Evolutionary conservation across 495 filamentous ascomycete genomes (phyloP), one percentile per base, ranked within the genome.

Genomic region (Stereocaulon alpinum): DNA sequence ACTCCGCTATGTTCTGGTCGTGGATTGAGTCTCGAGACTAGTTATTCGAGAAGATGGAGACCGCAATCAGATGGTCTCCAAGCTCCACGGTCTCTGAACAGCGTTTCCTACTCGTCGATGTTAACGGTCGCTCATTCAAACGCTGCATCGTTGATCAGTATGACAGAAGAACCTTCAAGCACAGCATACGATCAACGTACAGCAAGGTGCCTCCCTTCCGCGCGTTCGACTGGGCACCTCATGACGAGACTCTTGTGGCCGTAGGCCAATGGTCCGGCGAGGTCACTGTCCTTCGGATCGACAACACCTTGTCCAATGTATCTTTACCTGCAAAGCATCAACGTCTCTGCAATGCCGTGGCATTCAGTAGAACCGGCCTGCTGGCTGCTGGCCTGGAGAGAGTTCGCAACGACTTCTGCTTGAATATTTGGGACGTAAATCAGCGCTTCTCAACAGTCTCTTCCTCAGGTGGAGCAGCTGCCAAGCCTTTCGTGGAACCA

Each of bases 141-240:
- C 79, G 95, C 22, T 93, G 90, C 69, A 81, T 82, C 62, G 81
- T 93, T 11, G 83, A 79, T 4, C 76, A 77, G 2, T 77, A 83
- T 63, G 80, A 81, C 29, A 72, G 76, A 48, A 79, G 76, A 6
- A 69, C 69, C 7, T 75, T 94, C 41, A 76, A 84, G 40, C 89
- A 86, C 74, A 75, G 85, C 58, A 81, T 82, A 50, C 64, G 89
- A 3, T 82, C 84, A 10, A 86, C 86, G 41, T 83, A 89, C 63
- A 81, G 82, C 62, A 88, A 91, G 65, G 80, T 96, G 18, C 91
- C 91, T n/a, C 77, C 81, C 9, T 85, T 95, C 66, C 89, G 85
- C 53, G 89, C 91, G 30, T 96, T 95, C 72, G 93, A 97, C 74
- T 97, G 94, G 93, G 95, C 94, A 0, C 85, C 88, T 11, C 76